Base-by-base conservation (phyloP, 208 protist species). In the Zelonia costaricensis region DNA sequence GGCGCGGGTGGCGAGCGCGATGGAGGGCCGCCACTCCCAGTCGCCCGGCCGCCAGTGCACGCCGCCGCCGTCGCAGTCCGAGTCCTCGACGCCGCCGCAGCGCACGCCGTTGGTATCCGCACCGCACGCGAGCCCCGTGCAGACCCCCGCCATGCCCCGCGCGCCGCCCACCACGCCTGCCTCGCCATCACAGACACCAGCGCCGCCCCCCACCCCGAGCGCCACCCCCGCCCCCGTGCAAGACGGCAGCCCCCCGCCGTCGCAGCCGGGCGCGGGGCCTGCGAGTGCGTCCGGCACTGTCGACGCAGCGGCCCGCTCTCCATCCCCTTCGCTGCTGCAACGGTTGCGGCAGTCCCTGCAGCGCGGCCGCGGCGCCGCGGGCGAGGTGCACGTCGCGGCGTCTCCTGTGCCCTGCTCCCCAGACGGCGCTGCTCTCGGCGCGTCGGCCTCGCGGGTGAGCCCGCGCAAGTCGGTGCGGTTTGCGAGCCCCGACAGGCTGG, bases 391-490 rank as follows among this genome's bases (percentile, higher is more conserved):
- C 23, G 36, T 42, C 10, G 25, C 36, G 28, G 25, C 54, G 7
- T 69, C 69, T 6, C 62, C 62, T 20, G n/a, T 36, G 8, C 62
- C 61, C 2, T 56, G 28, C 25, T 10, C 61, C 7, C 39, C 55
- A 4, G 36, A 46, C 23, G 62, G 28, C 18, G 55, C 61, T 9
- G 43, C 36, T 31, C 20, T 4, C n/a, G 27, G 61, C 60, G 33
- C 10, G 42, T 28, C 22, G 45, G 39, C 3, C 3, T n/a, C 33
- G 8, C 44, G 52, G 15, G n/a, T 47, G 49, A 54, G 46, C 48
- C 67, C 74, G n/a, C 82, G 86, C 46, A 92, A 92, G 86, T 92
- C 86, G 16, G 86, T 92, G 48, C 72, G 49, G 42, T 92, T 92
- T 51, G 69, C 80, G 33, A 81, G 82, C 28, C 69, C 70, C 23